Conservation (phyloP, 805 yeast genomes). For the Sugiyamaella boreocaroliniensis region DNA sequence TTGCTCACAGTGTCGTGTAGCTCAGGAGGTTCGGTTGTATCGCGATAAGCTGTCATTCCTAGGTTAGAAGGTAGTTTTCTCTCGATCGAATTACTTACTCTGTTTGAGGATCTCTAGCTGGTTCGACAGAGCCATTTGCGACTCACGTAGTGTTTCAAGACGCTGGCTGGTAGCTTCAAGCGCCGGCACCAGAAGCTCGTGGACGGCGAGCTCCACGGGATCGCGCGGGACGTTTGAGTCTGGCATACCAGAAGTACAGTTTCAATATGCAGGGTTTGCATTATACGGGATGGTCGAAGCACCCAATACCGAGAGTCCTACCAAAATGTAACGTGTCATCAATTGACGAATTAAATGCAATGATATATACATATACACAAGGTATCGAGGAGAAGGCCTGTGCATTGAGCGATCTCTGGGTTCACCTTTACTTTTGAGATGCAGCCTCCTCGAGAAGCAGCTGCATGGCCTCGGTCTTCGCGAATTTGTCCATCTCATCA, state of each 20-base stretch:
- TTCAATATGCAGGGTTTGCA: no score
- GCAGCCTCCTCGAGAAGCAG: slow-evolving; percentile 26
- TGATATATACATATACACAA: no score
- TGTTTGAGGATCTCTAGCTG: slow-evolving; percentile 17
- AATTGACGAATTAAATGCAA: no score
- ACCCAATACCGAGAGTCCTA: no score
- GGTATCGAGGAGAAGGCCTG: no score
- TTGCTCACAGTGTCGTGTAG: slow-evolving; percentile 7
- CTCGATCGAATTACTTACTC: slow-evolving; percentile 12
- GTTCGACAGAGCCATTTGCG: slow-evolving; percentile 18
- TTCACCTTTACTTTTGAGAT: no score
- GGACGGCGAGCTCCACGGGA: slow-evolving; percentile 15
- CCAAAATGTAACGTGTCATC: no score
- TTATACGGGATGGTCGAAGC: no score
- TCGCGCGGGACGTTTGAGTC: slow-evolving; percentile 1
- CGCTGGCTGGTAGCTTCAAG: slow-evolving; percentile 18
- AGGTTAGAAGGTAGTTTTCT: background rate
- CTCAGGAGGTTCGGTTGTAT: slow-evolving; percentile 9
- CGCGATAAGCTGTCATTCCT: slow-evolving; percentile 11
- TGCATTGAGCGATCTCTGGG: no score
- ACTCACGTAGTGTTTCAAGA: slow-evolving; percentile 20
- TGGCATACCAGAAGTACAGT: slow-evolving; percentile 1
- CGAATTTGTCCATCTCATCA: slow-evolving; percentile 43
- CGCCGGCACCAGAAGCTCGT: slow-evolving; percentile 15
- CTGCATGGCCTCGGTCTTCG: slow-evolving; percentile 41